Percentiles rank a stretch among this genome's conserved stretches.
Evolutionary conservation across 2,329 filamentous ascomycete genomes (phyloP).

Genomic region (Calonectria ilicicola): DNA sequence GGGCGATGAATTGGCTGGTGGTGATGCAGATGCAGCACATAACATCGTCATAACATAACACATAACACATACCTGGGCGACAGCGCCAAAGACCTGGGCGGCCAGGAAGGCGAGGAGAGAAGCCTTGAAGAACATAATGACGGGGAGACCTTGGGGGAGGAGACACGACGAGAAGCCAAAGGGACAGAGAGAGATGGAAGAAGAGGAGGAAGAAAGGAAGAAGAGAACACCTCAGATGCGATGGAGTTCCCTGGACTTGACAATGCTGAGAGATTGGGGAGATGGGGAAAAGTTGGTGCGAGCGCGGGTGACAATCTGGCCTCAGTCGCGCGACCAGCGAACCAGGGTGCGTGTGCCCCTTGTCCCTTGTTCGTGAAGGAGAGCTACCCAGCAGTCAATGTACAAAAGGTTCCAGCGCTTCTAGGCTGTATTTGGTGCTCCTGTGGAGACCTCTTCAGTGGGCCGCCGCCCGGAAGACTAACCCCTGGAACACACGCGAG

Average conservation of each 20-base stretch:
- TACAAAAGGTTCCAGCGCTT: conserved; percentile 23
- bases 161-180: conserved; percentile 16
- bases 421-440: conserved; percentile 3
- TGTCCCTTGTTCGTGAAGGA: conserved; percentile 10
- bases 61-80: conserved; percentile 68
- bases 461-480: background rate
- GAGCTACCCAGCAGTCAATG: background rate
- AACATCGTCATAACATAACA: too few relatives aligned
- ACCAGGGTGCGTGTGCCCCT: conserved; percentile 27
- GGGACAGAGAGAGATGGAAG: conserved; percentile 3
- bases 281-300: conserved; percentile 32
- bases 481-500: conserved; percentile 9
- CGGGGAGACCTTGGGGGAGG: conserved; percentile 19
- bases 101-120: conserved; percentile 79
- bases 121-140: conserved; percentile 79
- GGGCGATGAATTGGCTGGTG: background rate
- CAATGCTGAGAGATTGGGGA: conserved; percentile 28
- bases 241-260: conserved; percentile 25
- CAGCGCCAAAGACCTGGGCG: conserved; percentile 73
- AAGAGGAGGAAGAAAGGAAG: conserved; percentile 18
- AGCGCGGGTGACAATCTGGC: conserved; percentile 44
- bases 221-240: background rate
- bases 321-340: conserved; percentile 36
- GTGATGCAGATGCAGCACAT: background rate
- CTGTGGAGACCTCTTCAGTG: conserved; percentile 16